Base-by-base conservation (phyloP, 2,329 filamentous ascomycete species). In the Arthrobotrys musiformis region DNA sequence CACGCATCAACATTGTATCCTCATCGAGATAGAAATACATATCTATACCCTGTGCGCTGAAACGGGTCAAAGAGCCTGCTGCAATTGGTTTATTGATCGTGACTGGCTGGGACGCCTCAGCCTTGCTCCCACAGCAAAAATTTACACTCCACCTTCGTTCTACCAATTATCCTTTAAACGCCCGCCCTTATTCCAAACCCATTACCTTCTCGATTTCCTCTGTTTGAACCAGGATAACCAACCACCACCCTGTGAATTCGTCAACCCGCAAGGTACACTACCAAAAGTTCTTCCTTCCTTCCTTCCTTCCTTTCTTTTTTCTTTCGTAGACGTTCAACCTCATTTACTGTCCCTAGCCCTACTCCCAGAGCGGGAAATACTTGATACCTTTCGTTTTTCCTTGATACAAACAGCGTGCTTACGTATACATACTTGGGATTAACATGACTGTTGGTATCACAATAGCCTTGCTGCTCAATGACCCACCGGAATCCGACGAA, bases 391-490 rank as follows among this genome's bases (percentile, higher is more conserved):
- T 46, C 30, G 5, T 33, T 5, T 33, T 17, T n/a, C n/a, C n/a
- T n/a, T 15, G 1, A 37, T 48, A 48, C 19, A 46, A 8, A 48
- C 19, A 15, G 37, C 58, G 40, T 42, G 26, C n/a, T 56, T 24
- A 40, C 42, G n/a, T 19, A 37, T 40, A 40, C 11, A 9, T 15
- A 64, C 19, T 50, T 50, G 61, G 17, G 24, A 11, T 67, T 72
- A 58, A 72, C 58, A 72, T 72, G 68, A 22, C 46, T 58, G 35
- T 44, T 44, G 52, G 62, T 48, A 58, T 64, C 3, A 64, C 24
- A 26, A 26, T 72, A 64, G 68, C 50, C 26, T 46, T 72, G 28
- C 46, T 64, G 7, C 42, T 72, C 26, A 46, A 72, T 22, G 17
- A 42, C 13, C 28, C 40, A 42, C 26, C 37, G 13, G 58, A 44